These are phyloP conservation scores for Ophiostoma ulmi DNA, from an alignment of 2,329 filamentous ascomycete species.

Conservation along the genomic window DNA sequence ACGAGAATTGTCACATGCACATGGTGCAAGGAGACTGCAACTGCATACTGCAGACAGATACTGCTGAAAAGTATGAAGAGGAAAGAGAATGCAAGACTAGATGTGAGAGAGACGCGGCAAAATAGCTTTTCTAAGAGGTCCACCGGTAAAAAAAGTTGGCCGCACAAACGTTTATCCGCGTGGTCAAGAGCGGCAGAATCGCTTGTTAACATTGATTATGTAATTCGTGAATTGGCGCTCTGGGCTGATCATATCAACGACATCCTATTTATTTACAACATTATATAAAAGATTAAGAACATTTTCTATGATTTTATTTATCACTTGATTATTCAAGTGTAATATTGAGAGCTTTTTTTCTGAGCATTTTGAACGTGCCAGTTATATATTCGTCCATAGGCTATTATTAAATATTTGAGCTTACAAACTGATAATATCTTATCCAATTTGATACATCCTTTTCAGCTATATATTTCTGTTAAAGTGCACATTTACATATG, in stretches of 20 bases:
- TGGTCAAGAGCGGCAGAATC: background rate
- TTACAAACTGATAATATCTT: too few relatives aligned
- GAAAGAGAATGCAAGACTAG: background rate
- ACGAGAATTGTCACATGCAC: background rate
- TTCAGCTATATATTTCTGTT: too few relatives aligned
- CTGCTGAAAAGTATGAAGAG: background rate
- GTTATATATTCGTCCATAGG: too few relatives aligned
- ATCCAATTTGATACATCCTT: too few relatives aligned
- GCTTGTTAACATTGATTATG: conserved; percentile 2
- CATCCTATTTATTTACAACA: background rate
- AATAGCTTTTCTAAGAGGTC: conserved; percentile 7
- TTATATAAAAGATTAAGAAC: background rate
- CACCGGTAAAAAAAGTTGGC: conserved; percentile 11
- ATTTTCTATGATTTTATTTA: background rate
- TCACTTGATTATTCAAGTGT: background rate
- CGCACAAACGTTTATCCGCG: conserved; percentile 23
- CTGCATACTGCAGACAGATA: background rate
- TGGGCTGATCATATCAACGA: background rate
- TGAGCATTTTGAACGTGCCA: too few relatives aligned
- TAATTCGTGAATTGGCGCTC: background rate
- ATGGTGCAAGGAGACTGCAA: background rate
- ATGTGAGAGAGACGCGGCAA: conserved; percentile 12
- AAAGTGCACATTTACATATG: too few relatives aligned
- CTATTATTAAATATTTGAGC: too few relatives aligned
- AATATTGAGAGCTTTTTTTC: too few relatives aligned